Conservation (phyloP, 2,329 filamentous ascomycete genomes). For the Tetracladium maxilliforme region DNA sequence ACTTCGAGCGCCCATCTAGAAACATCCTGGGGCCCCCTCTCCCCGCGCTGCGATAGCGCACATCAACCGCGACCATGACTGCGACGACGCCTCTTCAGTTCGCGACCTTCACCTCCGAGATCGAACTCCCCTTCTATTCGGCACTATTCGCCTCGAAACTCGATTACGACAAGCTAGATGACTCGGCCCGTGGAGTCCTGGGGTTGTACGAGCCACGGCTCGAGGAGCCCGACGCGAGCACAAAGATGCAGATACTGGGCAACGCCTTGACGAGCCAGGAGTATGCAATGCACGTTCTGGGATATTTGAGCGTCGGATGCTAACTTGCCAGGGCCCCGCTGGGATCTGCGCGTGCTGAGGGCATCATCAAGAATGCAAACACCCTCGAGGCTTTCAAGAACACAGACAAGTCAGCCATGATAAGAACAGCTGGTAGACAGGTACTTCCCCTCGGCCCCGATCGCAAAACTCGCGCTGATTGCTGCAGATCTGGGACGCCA, state of each 20-base stretch:
- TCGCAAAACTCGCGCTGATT: slow-evolving; percentile 4
- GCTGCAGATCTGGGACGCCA: slow-evolving; percentile 86
- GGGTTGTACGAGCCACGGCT: slow-evolving; percentile 78
- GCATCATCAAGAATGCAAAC: slow-evolving; percentile 91
- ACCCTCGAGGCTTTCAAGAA: slow-evolving; percentile 88
- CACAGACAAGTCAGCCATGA: slow-evolving; percentile 62
- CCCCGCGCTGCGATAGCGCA: no score
- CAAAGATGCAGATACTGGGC: slow-evolving; percentile 80
- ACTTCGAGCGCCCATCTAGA: no score
- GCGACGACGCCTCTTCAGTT: slow-evolving; percentile 43
- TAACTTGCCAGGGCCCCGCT: slow-evolving; percentile 40
- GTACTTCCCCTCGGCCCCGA: slow-evolving; percentile 25
- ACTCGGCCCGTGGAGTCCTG: slow-evolving; percentile 73
- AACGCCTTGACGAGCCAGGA: slow-evolving; percentile 72
- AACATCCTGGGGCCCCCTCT: no score
- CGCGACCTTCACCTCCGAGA: slow-evolving; percentile 82
- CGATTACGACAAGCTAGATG: slow-evolving; percentile 92
- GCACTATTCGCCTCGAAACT: slow-evolving; percentile 88
- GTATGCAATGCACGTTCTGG: slow-evolving; percentile 44
- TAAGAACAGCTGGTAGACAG: slow-evolving; percentile 66
- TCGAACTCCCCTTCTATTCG: slow-evolving; percentile 90
- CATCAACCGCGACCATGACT: slow-evolving; percentile 1
- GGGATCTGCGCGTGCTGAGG: slow-evolving; percentile 70
- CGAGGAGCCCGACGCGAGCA: slow-evolving; percentile 60
- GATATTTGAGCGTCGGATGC: neutral